Conservation (phyloP, 257 asterid genomes). For the Plantago elongata region DNA sequence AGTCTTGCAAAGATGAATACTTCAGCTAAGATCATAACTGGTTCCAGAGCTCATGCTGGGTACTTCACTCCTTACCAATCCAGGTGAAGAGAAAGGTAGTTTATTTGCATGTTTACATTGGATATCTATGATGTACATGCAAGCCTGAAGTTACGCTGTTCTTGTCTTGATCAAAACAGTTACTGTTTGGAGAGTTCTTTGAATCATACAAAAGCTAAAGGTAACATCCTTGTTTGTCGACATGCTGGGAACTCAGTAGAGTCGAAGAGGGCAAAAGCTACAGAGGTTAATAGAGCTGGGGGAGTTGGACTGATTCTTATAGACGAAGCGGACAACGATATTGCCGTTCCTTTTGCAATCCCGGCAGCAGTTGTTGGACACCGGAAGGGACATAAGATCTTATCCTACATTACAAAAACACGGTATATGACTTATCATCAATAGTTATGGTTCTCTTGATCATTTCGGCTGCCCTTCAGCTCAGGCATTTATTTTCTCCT, state of each 20-base stretch:
- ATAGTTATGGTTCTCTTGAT: slow-evolving; percentile 9
- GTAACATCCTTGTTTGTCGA: slow-evolving; percentile 74
- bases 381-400: slow-evolving; percentile 47
- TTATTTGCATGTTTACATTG: slow-evolving; percentile 24
- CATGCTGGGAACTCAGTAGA: slow-evolving; percentile 85
- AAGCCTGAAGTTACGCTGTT: slow-evolving; percentile 28
- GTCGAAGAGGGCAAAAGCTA: slow-evolving; percentile 74
- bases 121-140: slow-evolving; percentile 20
- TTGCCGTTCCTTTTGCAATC: slow-evolving; percentile 81
- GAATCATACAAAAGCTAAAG: slow-evolving; percentile 64
- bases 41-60: slow-evolving; percentile 78
- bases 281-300: slow-evolving; percentile 73
- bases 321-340: slow-evolving; percentile 68
- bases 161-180: slow-evolving; percentile 33
- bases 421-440: slow-evolving; percentile 39
- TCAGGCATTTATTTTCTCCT: slow-evolving; percentile 4
- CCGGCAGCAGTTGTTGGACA: slow-evolving; percentile 87
- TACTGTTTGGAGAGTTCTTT: slow-evolving; percentile 94
- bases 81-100: slow-evolving; percentile 98
- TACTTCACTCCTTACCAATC: slow-evolving; percentile 96
- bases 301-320: slow-evolving; percentile 88
- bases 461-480: slow-evolving; percentile 9
- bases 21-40: slow-evolving; percentile 52
- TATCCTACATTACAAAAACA: slow-evolving; percentile 58
- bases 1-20: slow-evolving; percentile 44